Conservation (phyloP, 208 protist species). For the Novymonas esmeraldas region DNA sequence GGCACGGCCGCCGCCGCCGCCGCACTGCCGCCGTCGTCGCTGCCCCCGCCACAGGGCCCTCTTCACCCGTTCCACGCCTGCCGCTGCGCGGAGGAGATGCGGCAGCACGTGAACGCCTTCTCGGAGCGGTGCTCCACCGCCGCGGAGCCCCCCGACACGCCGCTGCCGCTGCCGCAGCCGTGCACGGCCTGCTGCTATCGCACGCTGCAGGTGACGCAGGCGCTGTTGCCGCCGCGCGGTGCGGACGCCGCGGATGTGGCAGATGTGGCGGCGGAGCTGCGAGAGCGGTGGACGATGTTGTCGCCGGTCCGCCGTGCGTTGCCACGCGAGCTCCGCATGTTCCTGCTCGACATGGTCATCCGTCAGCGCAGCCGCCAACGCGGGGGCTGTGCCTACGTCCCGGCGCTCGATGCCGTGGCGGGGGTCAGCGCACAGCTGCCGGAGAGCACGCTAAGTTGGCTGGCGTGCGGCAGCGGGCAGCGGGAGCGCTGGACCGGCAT, state of each 20-base stretch:
- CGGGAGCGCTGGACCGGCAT: conserved; percentile 48
- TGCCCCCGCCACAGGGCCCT: background rate
- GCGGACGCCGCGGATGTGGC: background rate
- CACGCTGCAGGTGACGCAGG: conserved; percentile 6
- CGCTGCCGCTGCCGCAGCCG: conserved; percentile 9
- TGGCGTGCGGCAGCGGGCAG: conserved; percentile 43
- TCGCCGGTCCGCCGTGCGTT: conserved; percentile 17
- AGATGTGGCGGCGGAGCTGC: conserved; percentile 1
- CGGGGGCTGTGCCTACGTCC: conserved; percentile 48
- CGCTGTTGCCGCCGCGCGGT: conserved; percentile 1
- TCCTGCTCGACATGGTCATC: conserved; percentile 30
- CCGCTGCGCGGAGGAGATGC: conserved; percentile 2
- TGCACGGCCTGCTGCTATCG: conserved; percentile 22
- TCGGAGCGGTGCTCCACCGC: background rate
- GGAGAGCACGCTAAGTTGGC: conserved; percentile 41
- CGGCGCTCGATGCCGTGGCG: conserved; percentile 10
- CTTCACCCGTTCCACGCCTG: conserved; percentile 19
- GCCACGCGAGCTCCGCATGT: conserved; percentile 29
- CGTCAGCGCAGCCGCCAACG: conserved; percentile 18
- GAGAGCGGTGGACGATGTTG: conserved; percentile 12
- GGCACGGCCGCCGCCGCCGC: background rate
- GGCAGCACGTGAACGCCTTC: background rate
- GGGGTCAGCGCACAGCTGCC: conserved; percentile 1
- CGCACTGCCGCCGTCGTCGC: conserved; percentile 5
- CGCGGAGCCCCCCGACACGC: background rate